A percentile compares a stretch with the other conserved stretches of the same genome.
Conservation (phyloP, 768 basidiomycete genomes). For the Leucosporidium creatinivorum region DNA sequence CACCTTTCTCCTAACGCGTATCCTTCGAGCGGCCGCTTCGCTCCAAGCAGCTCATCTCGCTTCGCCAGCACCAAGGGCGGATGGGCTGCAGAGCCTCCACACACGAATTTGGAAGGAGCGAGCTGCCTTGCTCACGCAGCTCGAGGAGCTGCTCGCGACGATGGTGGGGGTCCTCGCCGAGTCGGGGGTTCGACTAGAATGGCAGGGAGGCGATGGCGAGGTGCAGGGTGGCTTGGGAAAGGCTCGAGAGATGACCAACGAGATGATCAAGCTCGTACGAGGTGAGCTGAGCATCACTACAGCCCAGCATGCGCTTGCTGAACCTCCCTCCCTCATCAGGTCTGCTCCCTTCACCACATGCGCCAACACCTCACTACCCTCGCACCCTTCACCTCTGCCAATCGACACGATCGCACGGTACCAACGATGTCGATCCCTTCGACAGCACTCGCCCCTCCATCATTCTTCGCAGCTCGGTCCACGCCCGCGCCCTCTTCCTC, state of each 20-base stretch:
- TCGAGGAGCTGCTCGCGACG: slow-evolving; percentile 10
- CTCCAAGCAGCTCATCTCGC: slow-evolving; percentile 11
- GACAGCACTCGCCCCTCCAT: not conserved
- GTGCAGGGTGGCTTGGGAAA: slow-evolving; percentile 17
- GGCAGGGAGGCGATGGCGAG: not conserved
- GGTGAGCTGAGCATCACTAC: slow-evolving; percentile 5
- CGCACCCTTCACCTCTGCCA: slow-evolving; percentile 15
- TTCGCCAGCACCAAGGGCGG: not conserved
- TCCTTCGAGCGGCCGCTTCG: slow-evolving; percentile 5
- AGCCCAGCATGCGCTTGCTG: no score
- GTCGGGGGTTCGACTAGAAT: slow-evolving; percentile 16
- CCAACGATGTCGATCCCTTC: not conserved
- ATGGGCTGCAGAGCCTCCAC: not conserved
- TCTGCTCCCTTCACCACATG: not conserved
- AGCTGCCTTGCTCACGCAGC: not conserved
- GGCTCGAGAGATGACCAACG: slow-evolving; percentile 23
- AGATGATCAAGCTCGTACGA: slow-evolving; percentile 13
- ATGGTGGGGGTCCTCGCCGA: slow-evolving; percentile 17
- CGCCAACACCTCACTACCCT: not conserved
- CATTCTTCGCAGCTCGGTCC: not conserved
- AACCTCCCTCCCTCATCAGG: not conserved
- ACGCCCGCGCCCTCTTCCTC: slow-evolving; percentile 14
- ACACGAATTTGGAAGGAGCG: slow-evolving; percentile 5
- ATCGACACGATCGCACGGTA: not conserved
- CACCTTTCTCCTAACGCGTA: slow-evolving; percentile 25